phyloP scores from a whole-genome alignment of 805 yeast species.

The Teunomyces barrocoloradensis region DNA sequence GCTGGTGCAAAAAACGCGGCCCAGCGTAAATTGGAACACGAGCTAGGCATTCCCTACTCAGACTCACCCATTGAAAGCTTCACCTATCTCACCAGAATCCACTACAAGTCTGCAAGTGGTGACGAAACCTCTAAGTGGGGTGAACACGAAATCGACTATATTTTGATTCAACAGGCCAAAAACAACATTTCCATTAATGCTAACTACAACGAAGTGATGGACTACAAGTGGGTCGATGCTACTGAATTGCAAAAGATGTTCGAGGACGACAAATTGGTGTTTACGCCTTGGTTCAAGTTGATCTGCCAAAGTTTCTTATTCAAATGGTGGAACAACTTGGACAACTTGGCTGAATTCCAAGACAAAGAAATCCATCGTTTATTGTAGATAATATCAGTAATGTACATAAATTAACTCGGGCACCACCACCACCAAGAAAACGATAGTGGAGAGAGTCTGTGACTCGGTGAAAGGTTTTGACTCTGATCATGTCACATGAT shows the following conservation, averaged over 20 bases:
- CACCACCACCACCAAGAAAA: neutral
- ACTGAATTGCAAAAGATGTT: constrained; percentile 75
- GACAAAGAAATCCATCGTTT: constrained; percentile 50
- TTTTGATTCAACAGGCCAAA: constrained; percentile 66
- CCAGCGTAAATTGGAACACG: constrained; percentile 87
- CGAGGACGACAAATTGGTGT: constrained; percentile 57
- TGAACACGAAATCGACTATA: constrained; percentile 96
- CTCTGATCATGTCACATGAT: neutral
- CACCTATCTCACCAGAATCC: constrained; percentile 87
- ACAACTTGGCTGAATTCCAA: constrained; percentile 50
- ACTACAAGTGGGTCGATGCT: constrained; percentile 67
- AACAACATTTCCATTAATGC: constrained; percentile 55
- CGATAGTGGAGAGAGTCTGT: neutral
- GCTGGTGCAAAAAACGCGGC: constrained; percentile 86
- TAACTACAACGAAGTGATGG: constrained; percentile 77
- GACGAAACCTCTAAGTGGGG: constrained; percentile 77
- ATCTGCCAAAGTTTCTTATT: constrained; percentile 89
- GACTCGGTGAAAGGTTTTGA: neutral
- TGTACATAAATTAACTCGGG: neutral
- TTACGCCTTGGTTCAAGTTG: constrained; percentile 98
- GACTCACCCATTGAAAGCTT: constrained; percentile 66
- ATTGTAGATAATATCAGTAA: constrained; percentile 20
- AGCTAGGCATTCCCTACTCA: constrained; percentile 72
- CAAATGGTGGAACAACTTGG: constrained; percentile 88
- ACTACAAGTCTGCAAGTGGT: constrained; percentile 81